Percentiles rank a stretch among this genome's conserved stretches.
Conservation (phyloP, 192 early-diverging fungal species). For the Backusella circina region DNA sequence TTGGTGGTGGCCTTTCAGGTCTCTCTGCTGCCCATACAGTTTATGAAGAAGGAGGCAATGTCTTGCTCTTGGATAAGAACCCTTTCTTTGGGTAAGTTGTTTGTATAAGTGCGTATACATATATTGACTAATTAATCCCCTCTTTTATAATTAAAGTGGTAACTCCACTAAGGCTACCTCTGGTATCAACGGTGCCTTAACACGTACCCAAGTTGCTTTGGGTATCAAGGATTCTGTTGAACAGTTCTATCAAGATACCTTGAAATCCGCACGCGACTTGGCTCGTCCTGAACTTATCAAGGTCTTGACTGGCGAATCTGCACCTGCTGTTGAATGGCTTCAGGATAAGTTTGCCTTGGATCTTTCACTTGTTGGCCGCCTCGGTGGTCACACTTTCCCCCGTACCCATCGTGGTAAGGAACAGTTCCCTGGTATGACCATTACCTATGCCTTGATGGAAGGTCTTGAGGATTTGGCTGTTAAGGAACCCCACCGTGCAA, state of each 20-base stretch:
- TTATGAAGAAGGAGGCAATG: conserved; percentile 79
- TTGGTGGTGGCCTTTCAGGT: conserved; percentile 89
- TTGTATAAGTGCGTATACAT: neutral
- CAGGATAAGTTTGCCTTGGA: conserved; percentile 87
- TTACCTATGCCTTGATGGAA: conserved; percentile 88
- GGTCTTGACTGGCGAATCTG: conserved; percentile 83
- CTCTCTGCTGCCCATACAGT: conserved; percentile 86
- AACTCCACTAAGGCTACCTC: conserved; percentile 99
- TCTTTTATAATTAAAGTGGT: conserved; percentile 41
- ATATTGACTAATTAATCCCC: neutral
- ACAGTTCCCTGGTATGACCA: conserved; percentile 89
- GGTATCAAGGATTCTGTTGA: conserved; percentile 79
- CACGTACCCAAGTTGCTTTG: conserved; percentile 70
- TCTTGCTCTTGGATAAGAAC: conserved; percentile 85
- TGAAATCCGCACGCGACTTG: conserved; percentile 80
- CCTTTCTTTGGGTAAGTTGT: conserved; percentile 67
- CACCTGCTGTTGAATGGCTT: conserved; percentile 90
- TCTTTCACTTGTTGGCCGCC: conserved; percentile 81
- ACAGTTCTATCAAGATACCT: conserved; percentile 85
- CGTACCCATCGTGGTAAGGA: conserved; percentile 91
- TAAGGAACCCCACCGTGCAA: conserved; percentile 64
- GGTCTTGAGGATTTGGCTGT: conserved; percentile 68
- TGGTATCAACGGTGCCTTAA: conserved; percentile 94
- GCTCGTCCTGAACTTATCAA: conserved; percentile 76
- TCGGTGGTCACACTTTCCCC: conserved; percentile 91